Evolutionary conservation across 2,329 filamentous ascomycete species (phyloP).

Genomic region (Basipetospora chlamydospora): DNA sequence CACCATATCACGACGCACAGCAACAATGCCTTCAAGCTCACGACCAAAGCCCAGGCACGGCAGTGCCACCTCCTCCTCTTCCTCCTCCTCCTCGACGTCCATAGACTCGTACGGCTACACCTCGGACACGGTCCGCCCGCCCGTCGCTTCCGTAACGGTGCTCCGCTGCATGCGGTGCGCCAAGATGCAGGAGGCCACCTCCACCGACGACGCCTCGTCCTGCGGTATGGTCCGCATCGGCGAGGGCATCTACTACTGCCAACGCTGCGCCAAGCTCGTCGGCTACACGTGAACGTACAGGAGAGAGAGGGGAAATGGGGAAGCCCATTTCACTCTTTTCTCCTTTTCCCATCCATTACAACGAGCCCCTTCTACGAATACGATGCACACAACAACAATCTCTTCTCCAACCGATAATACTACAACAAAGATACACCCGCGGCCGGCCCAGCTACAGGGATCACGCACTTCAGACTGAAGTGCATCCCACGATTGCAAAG

Average conservation of each 20-base stretch:
- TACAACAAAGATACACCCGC: too few relatives aligned
- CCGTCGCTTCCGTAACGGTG: conserved; percentile 40
- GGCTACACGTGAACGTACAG: conserved; percentile 47
- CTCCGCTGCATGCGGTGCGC: conserved; percentile 50
- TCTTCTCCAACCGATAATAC: too few relatives aligned
- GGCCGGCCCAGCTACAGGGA: too few relatives aligned
- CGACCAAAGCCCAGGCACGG: conserved; percentile 1
- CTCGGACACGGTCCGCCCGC: conserved; percentile 32
- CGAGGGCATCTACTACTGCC: conserved; percentile 52
- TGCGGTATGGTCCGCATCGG: conserved; percentile 51
- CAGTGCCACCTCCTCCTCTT: conserved; percentile 22
- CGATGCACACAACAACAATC: too few relatives aligned
- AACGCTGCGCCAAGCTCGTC: conserved; percentile 47
- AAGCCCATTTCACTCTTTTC: too few relatives aligned
- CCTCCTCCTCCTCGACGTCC: conserved; percentile 16
- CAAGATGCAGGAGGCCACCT: conserved; percentile 43
- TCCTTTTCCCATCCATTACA: too few relatives aligned
- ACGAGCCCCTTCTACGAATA: too few relatives aligned
- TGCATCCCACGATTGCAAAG: too few relatives aligned
- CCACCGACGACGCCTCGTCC: conserved; percentile 41
- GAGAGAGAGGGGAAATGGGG: too few relatives aligned
- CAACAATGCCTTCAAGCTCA: conserved; percentile 5
- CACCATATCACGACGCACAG: background rate
- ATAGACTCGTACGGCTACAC: too few relatives aligned
- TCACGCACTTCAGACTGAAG: too few relatives aligned